phyloP scores from a whole-genome alignment of 306 rosid species.

The Prunus mongolica region DNA sequence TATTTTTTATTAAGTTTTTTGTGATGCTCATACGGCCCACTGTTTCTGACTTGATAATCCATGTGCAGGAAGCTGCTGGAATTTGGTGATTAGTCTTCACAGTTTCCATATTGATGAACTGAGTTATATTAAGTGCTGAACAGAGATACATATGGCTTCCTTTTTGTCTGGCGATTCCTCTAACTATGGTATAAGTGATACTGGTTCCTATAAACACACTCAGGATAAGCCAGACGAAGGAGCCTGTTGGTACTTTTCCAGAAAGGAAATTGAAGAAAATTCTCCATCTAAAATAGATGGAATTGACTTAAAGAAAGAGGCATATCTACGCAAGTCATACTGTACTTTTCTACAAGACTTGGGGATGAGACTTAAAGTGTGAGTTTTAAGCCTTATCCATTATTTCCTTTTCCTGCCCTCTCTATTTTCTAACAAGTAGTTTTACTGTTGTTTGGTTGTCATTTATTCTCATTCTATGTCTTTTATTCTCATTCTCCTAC shows the following conservation, averaged over 20 bases:
- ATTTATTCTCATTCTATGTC: neutral
- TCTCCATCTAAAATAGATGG: slow-evolving; percentile 87
- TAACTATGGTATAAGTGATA: slow-evolving; percentile 35
- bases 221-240: slow-evolving; percentile 44
- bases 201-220: slow-evolving; percentile 36
- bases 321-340: slow-evolving; percentile 89
- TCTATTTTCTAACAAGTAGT: neutral
- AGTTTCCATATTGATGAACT: neutral
- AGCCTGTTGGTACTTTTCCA: slow-evolving; percentile 70
- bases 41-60: slow-evolving; percentile 6
- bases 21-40: neutral
- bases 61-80: slow-evolving; percentile 14
- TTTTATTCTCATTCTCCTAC: neutral
- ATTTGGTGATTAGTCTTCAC: neutral
- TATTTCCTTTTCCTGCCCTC: neutral
- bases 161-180: slow-evolving; percentile 37
- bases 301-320: slow-evolving; percentile 89
- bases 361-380: slow-evolving; percentile 98
- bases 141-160: slow-evolving; percentile 40
- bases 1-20: neutral
- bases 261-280: slow-evolving; percentile 84
- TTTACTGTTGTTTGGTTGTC: neutral
- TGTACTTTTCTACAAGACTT: slow-evolving; percentile 93
- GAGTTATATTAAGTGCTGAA: neutral
- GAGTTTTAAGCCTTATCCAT: slow-evolving; percentile 30